phyloP scores from a whole-genome alignment of 2,329 filamentous ascomycete genomes.

The Aspergillus bombycis region DNA sequence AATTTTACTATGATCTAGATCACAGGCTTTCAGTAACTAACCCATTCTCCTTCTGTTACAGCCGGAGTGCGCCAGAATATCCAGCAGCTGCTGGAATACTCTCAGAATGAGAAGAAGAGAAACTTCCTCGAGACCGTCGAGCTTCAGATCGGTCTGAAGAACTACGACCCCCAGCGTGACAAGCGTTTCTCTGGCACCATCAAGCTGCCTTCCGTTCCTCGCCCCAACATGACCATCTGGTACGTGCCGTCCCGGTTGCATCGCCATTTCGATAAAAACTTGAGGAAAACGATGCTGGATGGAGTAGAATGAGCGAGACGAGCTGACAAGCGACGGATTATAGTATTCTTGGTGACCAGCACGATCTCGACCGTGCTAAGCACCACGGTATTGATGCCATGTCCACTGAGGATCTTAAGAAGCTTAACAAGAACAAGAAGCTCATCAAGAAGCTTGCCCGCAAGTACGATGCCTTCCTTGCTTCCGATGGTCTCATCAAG shows the following conservation, averaged over 20 bases:
- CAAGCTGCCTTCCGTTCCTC: slow-evolving; percentile 88
- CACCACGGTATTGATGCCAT: slow-evolving; percentile 98
- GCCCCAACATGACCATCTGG: slow-evolving; percentile 88
- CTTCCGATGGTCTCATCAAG: slow-evolving; percentile 97
- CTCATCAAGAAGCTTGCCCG: slow-evolving; percentile 99
- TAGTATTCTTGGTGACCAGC: slow-evolving; percentile 86
- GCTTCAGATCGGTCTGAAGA: slow-evolving; percentile 90
- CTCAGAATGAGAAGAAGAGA: slow-evolving; percentile 91
- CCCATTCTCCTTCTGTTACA: slow-evolving; percentile 32
- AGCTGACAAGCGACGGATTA: slow-evolving; percentile 21
- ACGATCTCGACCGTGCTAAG: slow-evolving; percentile 99
- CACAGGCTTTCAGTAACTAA: not conserved
- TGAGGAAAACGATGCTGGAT: not conserved
- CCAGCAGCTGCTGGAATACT: slow-evolving; percentile 92
- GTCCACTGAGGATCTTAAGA: slow-evolving; percentile 98
- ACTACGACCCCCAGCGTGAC: slow-evolving; percentile 99
- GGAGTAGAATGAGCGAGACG: slow-evolving; percentile 8
- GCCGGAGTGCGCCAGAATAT: slow-evolving; percentile 97
- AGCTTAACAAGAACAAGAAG: slow-evolving; percentile 99
- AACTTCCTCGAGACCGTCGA: slow-evolving; percentile 94
- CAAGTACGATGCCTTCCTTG: slow-evolving; percentile 99
- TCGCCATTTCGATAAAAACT: slow-evolving; percentile 2
- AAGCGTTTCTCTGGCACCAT: slow-evolving; percentile 99
- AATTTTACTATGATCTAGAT: not conserved
- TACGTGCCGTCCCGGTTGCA: slow-evolving; percentile 42